Percentiles rank a stretch among this genome's conserved stretches.
Evolutionary conservation across 2,329 filamentous ascomycete species (phyloP).

Genomic region (Cercospora beticola): DNA sequence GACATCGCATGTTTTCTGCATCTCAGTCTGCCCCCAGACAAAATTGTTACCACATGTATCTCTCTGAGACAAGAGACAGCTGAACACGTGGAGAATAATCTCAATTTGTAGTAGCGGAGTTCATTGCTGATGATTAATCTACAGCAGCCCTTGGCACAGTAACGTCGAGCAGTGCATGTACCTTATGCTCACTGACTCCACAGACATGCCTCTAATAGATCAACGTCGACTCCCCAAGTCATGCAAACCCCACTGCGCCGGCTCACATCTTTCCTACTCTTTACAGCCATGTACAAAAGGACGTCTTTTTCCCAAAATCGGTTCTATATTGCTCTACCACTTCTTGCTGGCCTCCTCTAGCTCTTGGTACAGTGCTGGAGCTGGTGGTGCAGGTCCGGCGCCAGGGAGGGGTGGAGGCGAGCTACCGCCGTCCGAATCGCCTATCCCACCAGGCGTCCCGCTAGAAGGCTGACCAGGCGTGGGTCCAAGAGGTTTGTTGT

Average conservation of each 20-base stretch:
- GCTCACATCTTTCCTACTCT: not conserved
- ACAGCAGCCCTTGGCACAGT: not conserved
- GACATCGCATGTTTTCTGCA: not conserved
- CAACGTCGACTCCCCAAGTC: not conserved
- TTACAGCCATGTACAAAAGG: slow-evolving; percentile 9
- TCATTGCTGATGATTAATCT: not conserved
- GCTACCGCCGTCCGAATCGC: slow-evolving; percentile 17
- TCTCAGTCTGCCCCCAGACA: not conserved
- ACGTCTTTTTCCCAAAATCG: not conserved
- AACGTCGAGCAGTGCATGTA: not conserved
- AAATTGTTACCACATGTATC: not conserved
- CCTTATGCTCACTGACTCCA: not conserved
- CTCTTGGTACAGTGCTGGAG: slow-evolving; percentile 33
- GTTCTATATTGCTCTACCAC: slow-evolving; percentile 15
- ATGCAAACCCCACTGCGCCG: not conserved
- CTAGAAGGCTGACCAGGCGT: slow-evolving; percentile 13
- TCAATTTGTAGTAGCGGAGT: not conserved
- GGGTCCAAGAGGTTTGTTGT: slow-evolving; percentile 20
- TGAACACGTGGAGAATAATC: not conserved
- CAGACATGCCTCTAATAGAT: not conserved
- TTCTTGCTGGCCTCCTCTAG: slow-evolving; percentile 24
- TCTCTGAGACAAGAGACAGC: not conserved
- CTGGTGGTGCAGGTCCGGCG: slow-evolving; percentile 26
- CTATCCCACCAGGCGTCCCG: slow-evolving; percentile 21
- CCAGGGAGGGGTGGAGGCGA: slow-evolving; percentile 27